Evolutionary conservation across 164 flowering plant genomes (phyloP).

Genomic region (Magnolia sinica): DNA sequence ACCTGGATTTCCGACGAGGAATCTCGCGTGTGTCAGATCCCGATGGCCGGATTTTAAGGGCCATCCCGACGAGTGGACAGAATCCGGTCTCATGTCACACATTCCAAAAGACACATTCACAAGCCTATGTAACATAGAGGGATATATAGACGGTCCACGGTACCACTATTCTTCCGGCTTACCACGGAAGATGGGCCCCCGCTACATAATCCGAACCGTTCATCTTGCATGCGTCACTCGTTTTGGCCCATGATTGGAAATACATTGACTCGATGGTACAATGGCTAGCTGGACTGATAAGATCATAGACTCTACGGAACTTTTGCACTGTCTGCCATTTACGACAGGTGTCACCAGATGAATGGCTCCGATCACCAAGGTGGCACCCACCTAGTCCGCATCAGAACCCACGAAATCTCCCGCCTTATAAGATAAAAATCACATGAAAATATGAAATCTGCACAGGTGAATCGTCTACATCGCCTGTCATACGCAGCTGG

Average conservation of each 20-base stretch:
- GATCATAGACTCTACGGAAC: too few relatives aligned
- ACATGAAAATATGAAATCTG: not conserved
- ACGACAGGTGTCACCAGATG: too few relatives aligned
- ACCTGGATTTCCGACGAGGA: not conserved
- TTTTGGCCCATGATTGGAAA: too few relatives aligned
- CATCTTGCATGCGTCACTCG: too few relatives aligned
- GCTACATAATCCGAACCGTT: too few relatives aligned
- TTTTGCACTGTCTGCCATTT: too few relatives aligned
- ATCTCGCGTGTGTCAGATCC: not conserved
- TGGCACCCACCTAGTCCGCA: not conserved
- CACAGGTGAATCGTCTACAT: not conserved
- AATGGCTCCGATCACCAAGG: too few relatives aligned
- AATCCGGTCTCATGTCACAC: not conserved
- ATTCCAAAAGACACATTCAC: not conserved
- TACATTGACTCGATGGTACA: too few relatives aligned
- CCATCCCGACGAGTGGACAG: not conserved
- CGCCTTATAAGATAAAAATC: not conserved
- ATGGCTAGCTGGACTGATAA: too few relatives aligned
- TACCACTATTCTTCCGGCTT: too few relatives aligned
- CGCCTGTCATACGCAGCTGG: not conserved
- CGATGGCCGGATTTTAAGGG: constrained; percentile 6
- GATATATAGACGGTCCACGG: not conserved
- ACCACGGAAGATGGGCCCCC: too few relatives aligned
- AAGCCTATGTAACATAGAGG: not conserved
- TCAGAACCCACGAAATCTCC: not conserved